These are phyloP conservation scores for Blepharisma undulans DNA, from an alignment of 169 alveolate genomes.

Conservation along the genomic window DNA sequence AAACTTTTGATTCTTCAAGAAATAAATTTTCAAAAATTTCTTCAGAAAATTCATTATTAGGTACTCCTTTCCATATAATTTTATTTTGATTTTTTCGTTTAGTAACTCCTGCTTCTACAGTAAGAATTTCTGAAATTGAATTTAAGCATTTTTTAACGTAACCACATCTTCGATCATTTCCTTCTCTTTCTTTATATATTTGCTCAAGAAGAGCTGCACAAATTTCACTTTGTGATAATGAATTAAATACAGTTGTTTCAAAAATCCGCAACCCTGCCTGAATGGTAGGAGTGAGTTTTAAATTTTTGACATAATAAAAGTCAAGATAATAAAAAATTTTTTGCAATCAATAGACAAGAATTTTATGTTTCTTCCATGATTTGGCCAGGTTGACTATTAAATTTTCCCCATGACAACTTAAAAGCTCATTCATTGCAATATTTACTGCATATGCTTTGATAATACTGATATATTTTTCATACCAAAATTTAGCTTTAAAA, in stretches of 20 bases:
- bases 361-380: slow-evolving; percentile 56
- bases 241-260: slow-evolving; percentile 45
- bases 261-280: slow-evolving; percentile 46
- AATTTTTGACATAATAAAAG: slow-evolving; percentile 54
- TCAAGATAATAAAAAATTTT: slow-evolving; percentile 67
- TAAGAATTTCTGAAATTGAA: neutral
- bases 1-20: neutral
- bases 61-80: slow-evolving; percentile 58
- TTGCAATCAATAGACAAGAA: slow-evolving; percentile 62
- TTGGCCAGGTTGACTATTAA: slow-evolving; percentile 37
- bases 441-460: slow-evolving; percentile 42
- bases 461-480: slow-evolving; percentile 47
- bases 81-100: neutral
- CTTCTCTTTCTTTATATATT: slow-evolving; percentile 49
- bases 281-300: slow-evolving; percentile 24
- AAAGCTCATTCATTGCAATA: slow-evolving; percentile 34
- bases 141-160: slow-evolving; percentile 50
- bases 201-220: slow-evolving; percentile 39
- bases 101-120: neutral
- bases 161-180: slow-evolving; percentile 39
- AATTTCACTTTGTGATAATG: slow-evolving; percentile 18
- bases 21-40: slow-evolving; percentile 43
- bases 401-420: slow-evolving; percentile 35
- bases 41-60: slow-evolving; percentile 38
- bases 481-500: no score